phyloP scores from a whole-genome alignment of 805 yeast species.

The Kluyveromyces starmeri region DNA sequence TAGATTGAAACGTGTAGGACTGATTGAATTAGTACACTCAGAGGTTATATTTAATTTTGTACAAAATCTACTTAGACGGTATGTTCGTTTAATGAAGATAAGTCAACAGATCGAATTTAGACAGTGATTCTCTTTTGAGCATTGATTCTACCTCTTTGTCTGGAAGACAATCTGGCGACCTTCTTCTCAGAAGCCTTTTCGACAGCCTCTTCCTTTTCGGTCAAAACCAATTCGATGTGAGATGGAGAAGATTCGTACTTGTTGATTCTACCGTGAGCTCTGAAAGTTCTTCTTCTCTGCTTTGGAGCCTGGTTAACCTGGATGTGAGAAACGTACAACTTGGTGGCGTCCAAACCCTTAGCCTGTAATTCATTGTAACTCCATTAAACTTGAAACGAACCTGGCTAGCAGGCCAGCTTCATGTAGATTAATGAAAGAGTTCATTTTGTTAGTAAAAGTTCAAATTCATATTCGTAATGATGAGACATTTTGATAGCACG shows the following conservation, averaged over 20 bases:
- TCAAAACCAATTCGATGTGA: slow-evolving; percentile 94
- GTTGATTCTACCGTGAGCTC: slow-evolving; percentile 99
- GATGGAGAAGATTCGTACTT: slow-evolving; percentile 98
- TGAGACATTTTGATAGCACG: too few species aligned
- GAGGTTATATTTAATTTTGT: slow-evolving; percentile 2
- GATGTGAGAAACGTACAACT: slow-evolving; percentile 92
- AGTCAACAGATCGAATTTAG: slow-evolving; percentile 22
- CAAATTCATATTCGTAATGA: too few species aligned
- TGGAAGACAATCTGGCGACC: slow-evolving; percentile 67
- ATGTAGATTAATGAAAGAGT: too few species aligned
- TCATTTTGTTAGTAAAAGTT: too few species aligned
- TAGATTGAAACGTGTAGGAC: too few species aligned
- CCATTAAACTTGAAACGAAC: too few species aligned
- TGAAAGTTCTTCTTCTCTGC: slow-evolving; percentile 99
- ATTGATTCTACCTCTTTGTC: slow-evolving; percentile 90
- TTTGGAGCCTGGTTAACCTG: slow-evolving; percentile 99
- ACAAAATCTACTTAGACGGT: slow-evolving; percentile 1
- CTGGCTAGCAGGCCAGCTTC: too few species aligned
- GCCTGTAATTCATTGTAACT: too few species aligned
- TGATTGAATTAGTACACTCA: slow-evolving; percentile 6
- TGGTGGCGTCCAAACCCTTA: slow-evolving; percentile 94
- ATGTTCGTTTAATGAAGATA: too few species aligned
- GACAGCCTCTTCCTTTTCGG: slow-evolving; percentile 91
- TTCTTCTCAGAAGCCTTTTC: slow-evolving; percentile 77
- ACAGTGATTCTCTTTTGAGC: slow-evolving; percentile 82